phyloP scores from a whole-genome alignment of 1,284 basidiomycete species.

The Malassezia obtusa region DNA sequence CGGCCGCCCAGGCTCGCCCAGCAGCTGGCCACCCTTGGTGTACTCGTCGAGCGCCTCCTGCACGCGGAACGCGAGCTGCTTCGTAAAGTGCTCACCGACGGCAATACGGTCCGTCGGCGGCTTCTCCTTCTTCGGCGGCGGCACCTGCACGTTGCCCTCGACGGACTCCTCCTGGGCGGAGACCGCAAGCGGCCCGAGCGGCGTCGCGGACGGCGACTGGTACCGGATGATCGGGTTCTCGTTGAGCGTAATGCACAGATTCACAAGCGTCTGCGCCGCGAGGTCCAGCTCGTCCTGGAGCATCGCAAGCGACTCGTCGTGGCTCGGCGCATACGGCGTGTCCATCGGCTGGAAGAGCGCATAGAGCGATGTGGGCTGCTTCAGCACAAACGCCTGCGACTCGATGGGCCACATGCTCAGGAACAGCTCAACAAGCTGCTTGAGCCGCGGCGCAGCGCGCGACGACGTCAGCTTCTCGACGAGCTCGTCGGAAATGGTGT shows the following conservation, averaged over 20 bases:
- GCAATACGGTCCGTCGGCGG: neutral
- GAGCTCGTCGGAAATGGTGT: conserved; percentile 50
- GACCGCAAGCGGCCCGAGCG: conserved; percentile 61
- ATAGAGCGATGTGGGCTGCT: conserved; percentile 30
- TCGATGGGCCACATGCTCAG: conserved; percentile 39
- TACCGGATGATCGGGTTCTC: conserved; percentile 92
- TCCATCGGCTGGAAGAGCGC: conserved; percentile 25
- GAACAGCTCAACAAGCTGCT: conserved; percentile 45
- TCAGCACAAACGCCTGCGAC: conserved; percentile 38
- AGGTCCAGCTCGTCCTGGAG: conserved; percentile 43
- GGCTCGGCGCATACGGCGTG: conserved; percentile 52
- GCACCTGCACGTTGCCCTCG: conserved; percentile 7
- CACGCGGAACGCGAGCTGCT: conserved; percentile 37
- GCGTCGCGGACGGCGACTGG: conserved; percentile 71
- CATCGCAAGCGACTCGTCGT: conserved; percentile 25
- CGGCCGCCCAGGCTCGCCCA: conserved; percentile 59
- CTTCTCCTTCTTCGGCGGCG: neutral
- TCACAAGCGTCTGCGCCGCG: conserved; percentile 49
- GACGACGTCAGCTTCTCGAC: conserved; percentile 41
- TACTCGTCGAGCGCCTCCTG: conserved; percentile 31
- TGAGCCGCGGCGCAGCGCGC: conserved; percentile 35
- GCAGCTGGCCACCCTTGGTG: conserved; percentile 51
- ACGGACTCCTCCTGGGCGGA: conserved; percentile 5
- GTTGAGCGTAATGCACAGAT: conserved; percentile 79
- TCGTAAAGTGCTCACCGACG: conserved; percentile 33